phyloP scores from a whole-genome alignment of 1,284 basidiomycete genomes.

The Ganoderma lucidum region DNA sequence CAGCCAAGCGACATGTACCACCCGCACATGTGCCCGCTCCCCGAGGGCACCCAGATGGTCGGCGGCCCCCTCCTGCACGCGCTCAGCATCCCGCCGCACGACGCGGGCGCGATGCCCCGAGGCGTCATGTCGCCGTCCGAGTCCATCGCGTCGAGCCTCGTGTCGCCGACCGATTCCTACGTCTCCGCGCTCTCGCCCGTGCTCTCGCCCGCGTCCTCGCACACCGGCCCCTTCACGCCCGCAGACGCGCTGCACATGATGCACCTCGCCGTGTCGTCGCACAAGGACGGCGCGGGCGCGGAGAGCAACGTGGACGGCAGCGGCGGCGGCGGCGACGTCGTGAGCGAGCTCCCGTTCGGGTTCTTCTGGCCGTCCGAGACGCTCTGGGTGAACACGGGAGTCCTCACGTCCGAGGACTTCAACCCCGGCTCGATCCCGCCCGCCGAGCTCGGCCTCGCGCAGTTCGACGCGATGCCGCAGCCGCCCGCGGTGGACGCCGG shows the following conservation, averaged over 20 bases:
- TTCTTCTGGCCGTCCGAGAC: constrained; percentile 47
- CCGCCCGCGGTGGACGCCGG: constrained; percentile 9
- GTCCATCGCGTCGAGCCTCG: constrained; percentile 46
- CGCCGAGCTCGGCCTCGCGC: constrained; percentile 51
- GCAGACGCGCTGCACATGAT: constrained; percentile 39
- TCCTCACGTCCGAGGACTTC: constrained; percentile 55
- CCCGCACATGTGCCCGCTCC: constrained; percentile 52
- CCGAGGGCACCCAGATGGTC: constrained; percentile 31
- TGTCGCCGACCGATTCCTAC: constrained; percentile 36
- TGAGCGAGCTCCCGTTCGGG: constrained; percentile 36
- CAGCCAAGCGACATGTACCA: constrained; percentile 51
- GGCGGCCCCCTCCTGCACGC: constrained; percentile 45
- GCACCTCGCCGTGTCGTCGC: constrained; percentile 31
- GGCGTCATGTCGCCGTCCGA: constrained; percentile 41
- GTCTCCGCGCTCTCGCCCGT: constrained; percentile 21
- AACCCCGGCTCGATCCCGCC: constrained; percentile 55
- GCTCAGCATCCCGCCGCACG: constrained; percentile 46
- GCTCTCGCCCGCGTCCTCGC: constrained; percentile 36
- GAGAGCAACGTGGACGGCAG: constrained; percentile 27
- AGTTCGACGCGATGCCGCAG: constrained; percentile 35
- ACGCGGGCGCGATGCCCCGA: constrained; percentile 39
- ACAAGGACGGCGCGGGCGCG: constrained; percentile 31
- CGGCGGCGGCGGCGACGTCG: constrained; percentile 19
- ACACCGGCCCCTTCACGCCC: constrained; percentile 39
- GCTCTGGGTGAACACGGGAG: constrained; percentile 40